Evolutionary conservation across 2,329 filamentous ascomycete genomes (phyloP).

Genomic region (Cladobotryum protrusum): DNA sequence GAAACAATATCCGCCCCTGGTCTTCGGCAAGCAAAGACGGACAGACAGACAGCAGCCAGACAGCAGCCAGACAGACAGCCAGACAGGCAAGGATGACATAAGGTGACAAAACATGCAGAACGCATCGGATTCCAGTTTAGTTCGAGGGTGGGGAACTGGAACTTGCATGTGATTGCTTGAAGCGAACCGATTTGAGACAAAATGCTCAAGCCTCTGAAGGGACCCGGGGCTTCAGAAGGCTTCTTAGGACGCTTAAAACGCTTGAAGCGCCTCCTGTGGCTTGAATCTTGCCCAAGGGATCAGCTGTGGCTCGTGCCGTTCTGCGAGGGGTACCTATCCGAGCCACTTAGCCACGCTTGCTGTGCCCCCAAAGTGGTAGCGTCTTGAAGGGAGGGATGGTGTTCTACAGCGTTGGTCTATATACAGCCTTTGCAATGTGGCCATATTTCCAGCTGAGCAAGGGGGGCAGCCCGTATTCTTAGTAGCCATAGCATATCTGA

Average conservation of each 20-base stretch:
- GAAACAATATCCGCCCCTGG: too few species aligned
- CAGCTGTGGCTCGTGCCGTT: conserved; percentile 6
- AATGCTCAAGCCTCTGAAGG: too few species aligned
- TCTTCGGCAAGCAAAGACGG: too few species aligned
- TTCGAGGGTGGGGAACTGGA: background rate
- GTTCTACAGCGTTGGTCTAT: background rate
- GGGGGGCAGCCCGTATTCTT: conserved; percentile 9
- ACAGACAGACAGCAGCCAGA: too few species aligned
- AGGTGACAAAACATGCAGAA: background rate
- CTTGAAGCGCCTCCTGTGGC: too few species aligned
- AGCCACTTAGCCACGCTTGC: background rate
- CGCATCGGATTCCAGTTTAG: too few species aligned
- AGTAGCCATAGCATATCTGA: background rate
- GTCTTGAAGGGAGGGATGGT: background rate
- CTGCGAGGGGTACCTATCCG: background rate
- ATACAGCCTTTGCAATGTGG: conserved; percentile 12
- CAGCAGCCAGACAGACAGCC: too few species aligned
- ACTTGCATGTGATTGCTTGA: conserved; percentile 11
- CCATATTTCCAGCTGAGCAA: conserved; percentile 12
- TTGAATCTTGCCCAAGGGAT: too few species aligned
- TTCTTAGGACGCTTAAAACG: too few species aligned
- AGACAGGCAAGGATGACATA: conserved; percentile 13
- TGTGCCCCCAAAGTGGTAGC: background rate
- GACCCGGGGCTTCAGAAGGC: too few species aligned
- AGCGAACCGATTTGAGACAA: background rate